Evolutionary conservation across 352 stramenopile species (phyloP), one percentile per base, ranked within the genome.

Genomic region (Phytophthora parvispora): DNA sequence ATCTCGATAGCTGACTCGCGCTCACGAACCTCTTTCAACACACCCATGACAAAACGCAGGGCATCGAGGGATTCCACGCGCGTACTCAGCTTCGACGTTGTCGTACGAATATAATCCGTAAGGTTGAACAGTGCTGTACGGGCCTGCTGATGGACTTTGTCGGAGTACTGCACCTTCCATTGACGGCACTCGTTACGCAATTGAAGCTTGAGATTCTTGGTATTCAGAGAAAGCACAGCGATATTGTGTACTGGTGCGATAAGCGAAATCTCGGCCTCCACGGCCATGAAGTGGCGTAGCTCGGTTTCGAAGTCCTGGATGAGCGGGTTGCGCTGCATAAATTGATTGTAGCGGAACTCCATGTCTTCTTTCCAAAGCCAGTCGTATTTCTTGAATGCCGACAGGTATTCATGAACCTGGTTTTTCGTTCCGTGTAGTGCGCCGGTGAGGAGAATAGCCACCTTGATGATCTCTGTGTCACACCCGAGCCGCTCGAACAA

Each of bases 331-430:
- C 81, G 71, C 56, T 91, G 86, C 76, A 94, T 93, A 64, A 97
- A 97, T 49, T 94, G 83, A 34, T 90, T 90, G 67, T 96, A 96
- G 4, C 80, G 79, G 54, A 91, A 89, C 66, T 96, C 89, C 86
- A 92, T 96, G 63, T 97, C 90, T 62, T 96, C 88, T 63, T 94
- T 95, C 90, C 90, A 97, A 3, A 97, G 82, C 90, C 90, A 97
- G 60, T 97, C 89, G 65, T 97, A 97, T 60, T 95, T 91, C 56
- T 91, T 92, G 52, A 97, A 97, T n/a, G 78, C 77, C 7, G 77
- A 75, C 13, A 96, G 72, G 63, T 95, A 96, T 16, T 95, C 86
- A 38, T 93, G 83, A 0, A 96, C 89, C 34, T 95, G 85, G 43
- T 96, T 94, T 61, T 93, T 93, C 12, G 89, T 96, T 27, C 89